Base-by-base conservation (phyloP, 164 flowering plant genomes). In the Stephania cephalantha region DNA sequence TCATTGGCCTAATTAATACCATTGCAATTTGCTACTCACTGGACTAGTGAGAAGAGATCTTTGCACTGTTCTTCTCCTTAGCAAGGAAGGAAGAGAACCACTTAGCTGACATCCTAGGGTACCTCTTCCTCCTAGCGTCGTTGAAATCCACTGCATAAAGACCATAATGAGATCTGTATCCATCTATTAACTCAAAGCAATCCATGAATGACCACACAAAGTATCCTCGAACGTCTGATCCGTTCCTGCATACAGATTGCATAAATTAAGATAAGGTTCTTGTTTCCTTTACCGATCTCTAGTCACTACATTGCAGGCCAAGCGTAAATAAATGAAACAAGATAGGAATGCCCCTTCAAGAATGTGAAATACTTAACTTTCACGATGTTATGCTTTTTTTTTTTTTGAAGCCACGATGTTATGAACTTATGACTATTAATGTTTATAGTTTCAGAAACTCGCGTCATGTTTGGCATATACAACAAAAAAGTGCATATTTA, bases 91-190 rank as follows among this genome's bases (percentile, higher is more conserved):
- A 64, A 25, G 68, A 20, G 15, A 20, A 64, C 68, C 68, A 64
- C 8, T 64, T 20, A 64, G 68, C 68, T 0, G 68, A 64, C 68
- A 64, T 64, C 68, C 68, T 20, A n/a, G 68, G 68, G 29, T n/a
- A 64, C 68, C 68, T 64, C 68, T n/a, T 64, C 68, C 68, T 64
- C 20, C 6, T 12, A 5, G 20, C 25, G 11, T 64, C 30, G 1
- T 64, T 64, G 30, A 64, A 64, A 64, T 64, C 68, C 30, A 64
- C 68, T 64, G 30, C 68, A 64, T 64, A 64, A 64, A 64, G 68
- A 22, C 68, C 68, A 64, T 6, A 64, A 64, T 64, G 68, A 64
- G 68, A 64, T 20, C 0, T 20, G 68, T 64, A 64, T 6, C 68
- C 68, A 61, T 17, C n/a, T 1, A n/a, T 13, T 8, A n/a, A n/a